Conservation (phyloP, 2,329 filamentous ascomycete genomes). For the Cytospora leucostoma region DNA sequence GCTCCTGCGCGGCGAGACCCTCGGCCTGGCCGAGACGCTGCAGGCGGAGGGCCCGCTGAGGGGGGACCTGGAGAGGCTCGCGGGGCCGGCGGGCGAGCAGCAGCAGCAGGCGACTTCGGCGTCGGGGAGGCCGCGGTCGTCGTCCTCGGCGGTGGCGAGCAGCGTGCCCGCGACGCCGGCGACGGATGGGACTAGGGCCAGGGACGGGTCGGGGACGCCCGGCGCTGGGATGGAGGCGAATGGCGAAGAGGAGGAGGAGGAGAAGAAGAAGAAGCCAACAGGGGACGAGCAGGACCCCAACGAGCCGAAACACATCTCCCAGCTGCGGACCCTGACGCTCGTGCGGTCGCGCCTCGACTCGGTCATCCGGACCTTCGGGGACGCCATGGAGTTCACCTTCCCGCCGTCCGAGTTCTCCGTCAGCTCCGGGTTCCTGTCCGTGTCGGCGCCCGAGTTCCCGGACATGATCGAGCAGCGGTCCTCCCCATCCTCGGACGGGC, state of each 20-base stretch:
- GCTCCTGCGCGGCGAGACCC: conserved; percentile 82
- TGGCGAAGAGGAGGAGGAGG: not conserved
- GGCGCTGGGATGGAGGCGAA: conserved; percentile 4
- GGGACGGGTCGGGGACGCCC: not conserved
- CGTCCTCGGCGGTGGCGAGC: conserved; percentile 8
- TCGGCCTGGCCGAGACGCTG: conserved; percentile 77
- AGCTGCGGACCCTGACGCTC: conserved; percentile 78
- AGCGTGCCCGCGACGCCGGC: conserved; percentile 32
- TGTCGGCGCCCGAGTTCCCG: conserved; percentile 72
- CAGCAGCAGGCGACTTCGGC: not conserved
- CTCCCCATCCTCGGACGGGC: conserved; percentile 50
- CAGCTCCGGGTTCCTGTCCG: conserved; percentile 82
- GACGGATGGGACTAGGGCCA: conserved; percentile 1
- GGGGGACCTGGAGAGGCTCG: conserved; percentile 72
- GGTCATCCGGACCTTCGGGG: conserved; percentile 88
- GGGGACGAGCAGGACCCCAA: conserved; percentile 29
- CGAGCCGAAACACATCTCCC: conserved; percentile 70
- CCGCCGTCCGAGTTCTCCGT: conserved; percentile 85
- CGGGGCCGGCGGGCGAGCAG: conserved; percentile 44
- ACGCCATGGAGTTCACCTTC: conserved; percentile 93
- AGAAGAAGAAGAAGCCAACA: not conserved
- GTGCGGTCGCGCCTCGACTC: conserved; percentile 83
- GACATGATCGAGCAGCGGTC: conserved; percentile 15
- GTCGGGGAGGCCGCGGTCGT: conserved; percentile 25
- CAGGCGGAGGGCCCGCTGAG: conserved; percentile 63